Conservation (phyloP, 768 basidiomycete species). For the Phlegmacium glaucopus region DNA sequence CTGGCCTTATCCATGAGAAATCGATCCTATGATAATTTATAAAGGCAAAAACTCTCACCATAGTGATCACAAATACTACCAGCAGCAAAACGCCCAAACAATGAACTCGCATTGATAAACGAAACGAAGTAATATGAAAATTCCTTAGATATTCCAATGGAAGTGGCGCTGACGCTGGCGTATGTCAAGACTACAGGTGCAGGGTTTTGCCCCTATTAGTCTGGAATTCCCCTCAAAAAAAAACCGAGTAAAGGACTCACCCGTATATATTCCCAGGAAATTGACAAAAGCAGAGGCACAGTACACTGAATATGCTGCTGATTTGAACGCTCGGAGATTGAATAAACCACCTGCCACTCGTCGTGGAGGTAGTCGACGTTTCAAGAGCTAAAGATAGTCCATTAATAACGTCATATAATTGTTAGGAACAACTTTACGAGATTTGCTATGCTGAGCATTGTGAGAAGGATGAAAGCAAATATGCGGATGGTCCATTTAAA, state of each 20-base stretch:
- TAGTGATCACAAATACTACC: slow-evolving; percentile 53
- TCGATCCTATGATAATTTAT: neutral
- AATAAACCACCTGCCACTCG: slow-evolving; percentile 55
- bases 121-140: slow-evolving; percentile 65
- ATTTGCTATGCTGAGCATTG: slow-evolving; percentile 51
- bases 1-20: slow-evolving; percentile 26
- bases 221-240: neutral
- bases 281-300: slow-evolving; percentile 50
- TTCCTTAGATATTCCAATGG: slow-evolving; percentile 42
- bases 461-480: slow-evolving; percentile 58
- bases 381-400: slow-evolving; percentile 27
- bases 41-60: slow-evolving; percentile 33
- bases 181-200: slow-evolving; percentile 61
- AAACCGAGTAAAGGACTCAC: slow-evolving; percentile 25
- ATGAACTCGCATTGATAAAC: slow-evolving; percentile 64
- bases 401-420: neutral
- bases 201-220: no score
- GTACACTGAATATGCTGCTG: slow-evolving; percentile 52
- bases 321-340: slow-evolving; percentile 50
- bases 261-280: slow-evolving; percentile 71
- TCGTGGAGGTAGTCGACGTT: slow-evolving; percentile 52
- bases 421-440: slow-evolving; percentile 28
- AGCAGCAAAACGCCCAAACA: slow-evolving; percentile 54
- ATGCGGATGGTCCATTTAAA: slow-evolving; percentile 78
- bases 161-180: slow-evolving; percentile 53